Base-by-base conservation (phyloP, 129 eudicot genomes). In the Flaveria robusta region DNA sequence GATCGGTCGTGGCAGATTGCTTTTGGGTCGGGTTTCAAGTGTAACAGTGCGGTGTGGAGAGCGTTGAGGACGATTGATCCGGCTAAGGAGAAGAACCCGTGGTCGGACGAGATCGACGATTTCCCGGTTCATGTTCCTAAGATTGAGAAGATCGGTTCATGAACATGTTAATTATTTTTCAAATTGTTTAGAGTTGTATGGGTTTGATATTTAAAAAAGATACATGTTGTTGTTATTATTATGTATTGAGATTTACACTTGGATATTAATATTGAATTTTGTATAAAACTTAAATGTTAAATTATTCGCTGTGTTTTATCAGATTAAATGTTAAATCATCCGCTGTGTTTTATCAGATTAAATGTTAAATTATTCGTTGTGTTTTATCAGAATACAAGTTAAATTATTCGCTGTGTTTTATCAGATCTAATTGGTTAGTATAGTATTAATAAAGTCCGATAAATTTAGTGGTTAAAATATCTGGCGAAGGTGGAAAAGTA, bases 1-100 rank as follows among this genome's bases (percentile, higher is more conserved):
- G 90, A 86, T 56, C 75, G 90, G 27, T 77, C 85, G 5, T 86
- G 90, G 90, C 90, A 86, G 64, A 86, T 86, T 7, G 90, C 87
- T 4, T 86, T 86, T 6, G 90, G 90, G 2, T 86, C 87, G 10
- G 87, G 90, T 59, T n/a, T 86, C 59, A 72, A 76, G 70, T 83
- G 88, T 66, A 79, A 83, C 75, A 90, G 92, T 14, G 87, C 90
- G 0, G 87, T 83, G 1, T 86, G 87, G 90, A 79, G 37, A n/a
- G 90, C 90, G n/a, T 54, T 86, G 59, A 83, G 79, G 74, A 86
- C 83, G 27, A 86, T 86, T 19, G 67, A 86, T 74, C 90, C 85
- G 0, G 72, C 83, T 0, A 86, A 80, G 71, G 90, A 87, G 66
- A 85, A 81, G 39, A 87, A 75, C 23, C 86, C 88, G 3, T 87